Evolutionary conservation across 2,329 filamentous ascomycete species (phyloP), one percentile per base, ranked within the genome.

Genomic region (Colletotrichum sp.): DNA sequence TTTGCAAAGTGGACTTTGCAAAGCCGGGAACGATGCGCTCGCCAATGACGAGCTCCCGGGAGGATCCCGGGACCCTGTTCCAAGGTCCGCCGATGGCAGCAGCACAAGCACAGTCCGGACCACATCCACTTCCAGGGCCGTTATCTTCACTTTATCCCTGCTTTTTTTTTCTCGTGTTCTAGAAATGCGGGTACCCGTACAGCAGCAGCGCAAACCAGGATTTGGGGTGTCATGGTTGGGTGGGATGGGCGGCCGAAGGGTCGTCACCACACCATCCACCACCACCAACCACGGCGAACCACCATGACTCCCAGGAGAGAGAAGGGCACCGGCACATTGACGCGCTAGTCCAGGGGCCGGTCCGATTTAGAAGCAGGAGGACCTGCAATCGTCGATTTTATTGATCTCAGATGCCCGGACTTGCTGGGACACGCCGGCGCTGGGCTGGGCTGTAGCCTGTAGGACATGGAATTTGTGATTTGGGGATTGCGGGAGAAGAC

Each of bases 141-240:
- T 72, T 68, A 64, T 75, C 72, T 68, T 73, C 63, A 64, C 16
- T 28, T 39, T 32, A 72, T 73, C 69, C 73, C 73, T 75, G 69
- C 39, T 63, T 68, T 72, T 62, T 72, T 62, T 74, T 65, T 74
- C 73, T 75, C 69, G 73, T 75, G 73, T 75, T 75, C 73, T 75
- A 59, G 39, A 75, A 72, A 72, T 64, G 73, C 39, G 72, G 72
- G 34, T 63, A 59, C 34, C 48, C 52, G 13, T 55, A 52, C 30
- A 28, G 26, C 28, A n/a, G 26, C 26, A 63, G 6, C 6, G 39
- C 15, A 70, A 28, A 67, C 55, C 48, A 57, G 59, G 44, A 55
- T 57, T 44, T 22, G 36, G 36, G 30, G 13, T 30, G 63, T 28
- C 34, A 66, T 32, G 34, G 36, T 8, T 69, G 57, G 36, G 30